Evolutionary conservation across 1,284 basidiomycete species (phyloP).

Genomic region (Fomitopsis pinicola): DNA sequence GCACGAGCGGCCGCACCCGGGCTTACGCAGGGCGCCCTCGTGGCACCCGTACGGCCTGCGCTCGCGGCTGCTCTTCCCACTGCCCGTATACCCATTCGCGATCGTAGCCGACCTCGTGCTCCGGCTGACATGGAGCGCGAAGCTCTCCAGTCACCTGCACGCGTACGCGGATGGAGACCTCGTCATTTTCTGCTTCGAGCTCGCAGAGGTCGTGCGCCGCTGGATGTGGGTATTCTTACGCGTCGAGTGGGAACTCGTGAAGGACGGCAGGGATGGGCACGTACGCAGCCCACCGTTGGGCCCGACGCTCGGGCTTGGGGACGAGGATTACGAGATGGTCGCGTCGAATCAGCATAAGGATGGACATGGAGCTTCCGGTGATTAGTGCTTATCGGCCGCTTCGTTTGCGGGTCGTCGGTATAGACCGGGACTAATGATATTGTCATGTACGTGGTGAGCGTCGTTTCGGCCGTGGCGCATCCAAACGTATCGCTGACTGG

Average conservation of each 20-base stretch:
- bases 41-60: slow-evolving; percentile 70
- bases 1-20: slow-evolving; percentile 6
- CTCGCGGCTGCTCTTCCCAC: slow-evolving; percentile 67
- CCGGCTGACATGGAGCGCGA: slow-evolving; percentile 93
- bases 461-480: neutral
- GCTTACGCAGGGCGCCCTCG: slow-evolving; percentile 16
- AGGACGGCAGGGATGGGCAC: slow-evolving; percentile 26
- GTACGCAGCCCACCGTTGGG: slow-evolving; percentile 9
- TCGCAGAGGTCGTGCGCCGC: slow-evolving; percentile 83
- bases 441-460: neutral
- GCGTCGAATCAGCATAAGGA: slow-evolving; percentile 10
- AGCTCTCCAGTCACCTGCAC: slow-evolving; percentile 86
- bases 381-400: neutral
- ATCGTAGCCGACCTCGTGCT: slow-evolving; percentile 86
- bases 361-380: neutral
- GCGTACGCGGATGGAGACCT: slow-evolving; percentile 78
- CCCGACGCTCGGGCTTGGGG: slow-evolving; percentile 12
- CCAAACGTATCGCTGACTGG: neutral
- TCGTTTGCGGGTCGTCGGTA: neutral
- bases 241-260: slow-evolving; percentile 92
- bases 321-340: slow-evolving; percentile 26
- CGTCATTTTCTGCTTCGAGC: slow-evolving; percentile 87
- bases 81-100: slow-evolving; percentile 83
- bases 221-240: slow-evolving; percentile 98
- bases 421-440: neutral